Evolutionary conservation across 352 stramenopile species (phyloP), one percentile per base, ranked within the genome.

Genomic region (Phytopythium chamaehyphon): DNA sequence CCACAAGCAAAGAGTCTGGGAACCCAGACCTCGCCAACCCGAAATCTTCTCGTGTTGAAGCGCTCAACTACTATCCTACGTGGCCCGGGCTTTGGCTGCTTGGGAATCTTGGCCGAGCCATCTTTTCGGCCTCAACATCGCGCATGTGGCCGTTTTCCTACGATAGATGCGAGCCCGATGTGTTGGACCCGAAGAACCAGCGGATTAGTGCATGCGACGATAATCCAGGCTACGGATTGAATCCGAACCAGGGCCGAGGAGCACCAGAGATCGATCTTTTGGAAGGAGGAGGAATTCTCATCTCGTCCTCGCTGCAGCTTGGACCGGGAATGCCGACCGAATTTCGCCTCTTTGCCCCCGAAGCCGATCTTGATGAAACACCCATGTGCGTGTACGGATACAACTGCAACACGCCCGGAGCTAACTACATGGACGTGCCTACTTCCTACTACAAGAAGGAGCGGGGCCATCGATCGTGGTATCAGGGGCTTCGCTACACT

Each of bases 81-180:
- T 98, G 90, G 90, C 91, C 92, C 0, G 91, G 90, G n/a, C 81
- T 98, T 46, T 98, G 93, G 91, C 71, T 98, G 51, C 65, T 98
- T 40, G 93, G 94, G 10, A 97, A 98, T 71, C 65, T 98, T 10
- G 91, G 87, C 6, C 61, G 93, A 22, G 88, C 90, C 6, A 97
- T 95, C 10, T 98, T 97, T 58, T 90, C 93, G 28, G 75, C 62
- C 0, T 90, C 73, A 0, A 96, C 87, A 1, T 91, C 93, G 55
- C 90, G 90, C 62, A 85, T 97, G 52, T 98, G 93, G 93, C 94
- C 94, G 0, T 98, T 92, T 85, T 96, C 75, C 38, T 98, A 96
- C 57, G 69, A 97, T 48, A 71, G 64, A 33, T 98, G 92, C 55
- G 61, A 98, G 58, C 51, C 65, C 0, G 58, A 69, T 21, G 40